Percentiles rank a stretch among this genome's conserved stretches.
Evolutionary conservation across 495 filamentous ascomycete species (phyloP).

Genomic region (Cryomyces antarcticus): DNA sequence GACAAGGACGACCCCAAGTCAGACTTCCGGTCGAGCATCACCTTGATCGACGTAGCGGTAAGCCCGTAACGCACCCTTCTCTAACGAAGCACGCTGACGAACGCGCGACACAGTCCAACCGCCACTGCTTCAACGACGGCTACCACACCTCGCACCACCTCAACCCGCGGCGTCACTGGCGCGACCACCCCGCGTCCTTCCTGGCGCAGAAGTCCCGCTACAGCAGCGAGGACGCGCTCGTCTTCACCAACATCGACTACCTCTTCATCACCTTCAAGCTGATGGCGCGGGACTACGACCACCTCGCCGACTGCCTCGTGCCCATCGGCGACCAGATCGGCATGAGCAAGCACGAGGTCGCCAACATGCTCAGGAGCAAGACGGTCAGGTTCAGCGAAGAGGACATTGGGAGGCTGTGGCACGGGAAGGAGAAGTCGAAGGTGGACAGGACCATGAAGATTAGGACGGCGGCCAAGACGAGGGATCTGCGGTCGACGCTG

Average conservation of each 20-base stretch:
- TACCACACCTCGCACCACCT: slow-evolving; percentile 64
- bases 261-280: slow-evolving; percentile 43
- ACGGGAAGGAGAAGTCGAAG: background rate
- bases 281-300: slow-evolving; percentile 38
- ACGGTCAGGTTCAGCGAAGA: slow-evolving; percentile 37
- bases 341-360: slow-evolving; percentile 37
- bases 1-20: slow-evolving; percentile 47
- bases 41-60: slow-evolving; percentile 51
- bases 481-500: no score
- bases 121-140: slow-evolving; percentile 57
- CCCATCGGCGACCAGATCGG: slow-evolving; percentile 46
- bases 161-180: slow-evolving; percentile 53
- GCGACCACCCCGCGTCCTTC: slow-evolving; percentile 47
- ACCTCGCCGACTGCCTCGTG: slow-evolving; percentile 42
- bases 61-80: slow-evolving; percentile 10
- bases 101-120: slow-evolving; percentile 32
- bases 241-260: slow-evolving; percentile 55
- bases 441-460: background rate
- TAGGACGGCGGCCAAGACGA: no score
- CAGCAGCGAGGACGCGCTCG: slow-evolving; percentile 35
- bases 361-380: slow-evolving; percentile 38
- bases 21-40: slow-evolving; percentile 51
- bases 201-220: slow-evolving; percentile 42
- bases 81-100: background rate
- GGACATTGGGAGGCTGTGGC: slow-evolving; percentile 22